These are phyloP conservation scores for Periconia sp. DNA, from an alignment of 2,329 filamentous ascomycete genomes.

Conservation along the genomic window DNA sequence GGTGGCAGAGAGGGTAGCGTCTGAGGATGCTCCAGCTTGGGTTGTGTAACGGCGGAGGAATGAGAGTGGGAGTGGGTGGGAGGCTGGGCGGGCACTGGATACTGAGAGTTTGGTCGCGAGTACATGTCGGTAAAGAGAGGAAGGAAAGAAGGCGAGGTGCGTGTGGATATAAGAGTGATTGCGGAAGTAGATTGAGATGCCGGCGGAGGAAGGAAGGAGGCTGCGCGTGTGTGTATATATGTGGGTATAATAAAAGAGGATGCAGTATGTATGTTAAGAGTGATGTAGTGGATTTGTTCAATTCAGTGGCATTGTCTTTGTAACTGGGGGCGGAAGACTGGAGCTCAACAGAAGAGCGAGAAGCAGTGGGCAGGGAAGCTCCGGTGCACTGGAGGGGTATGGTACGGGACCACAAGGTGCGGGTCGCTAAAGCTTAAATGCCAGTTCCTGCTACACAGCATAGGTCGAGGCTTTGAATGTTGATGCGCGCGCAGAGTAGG, in stretches of 20 bases:
- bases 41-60: constrained; percentile 10
- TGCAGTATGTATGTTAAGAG: not conserved
- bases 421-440: not conserved
- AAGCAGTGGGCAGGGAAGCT: not conserved
- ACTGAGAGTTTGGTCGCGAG: constrained; percentile 23
- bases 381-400: too few relatives aligned
- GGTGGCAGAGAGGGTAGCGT: constrained; percentile 10
- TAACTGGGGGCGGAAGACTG: not conserved
- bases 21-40: constrained; percentile 13
- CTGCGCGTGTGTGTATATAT: too few relatives aligned
- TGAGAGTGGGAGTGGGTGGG: constrained; percentile 3
- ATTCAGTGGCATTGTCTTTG: not conserved
- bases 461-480: not conserved
- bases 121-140: constrained; percentile 19
- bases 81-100: constrained; percentile 10
- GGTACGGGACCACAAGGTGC: not conserved
- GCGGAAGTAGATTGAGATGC: too few relatives aligned
- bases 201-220: too few relatives aligned
- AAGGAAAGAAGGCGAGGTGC: not conserved
- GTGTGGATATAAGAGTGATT: not conserved
- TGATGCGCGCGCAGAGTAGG: not conserved
- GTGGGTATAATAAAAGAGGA: not conserved
- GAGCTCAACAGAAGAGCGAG: not conserved
- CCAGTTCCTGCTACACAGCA: not conserved
- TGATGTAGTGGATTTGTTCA: not conserved